Conservation (phyloP, 805 yeast genomes). For the Candida cerambycidarum region DNA sequence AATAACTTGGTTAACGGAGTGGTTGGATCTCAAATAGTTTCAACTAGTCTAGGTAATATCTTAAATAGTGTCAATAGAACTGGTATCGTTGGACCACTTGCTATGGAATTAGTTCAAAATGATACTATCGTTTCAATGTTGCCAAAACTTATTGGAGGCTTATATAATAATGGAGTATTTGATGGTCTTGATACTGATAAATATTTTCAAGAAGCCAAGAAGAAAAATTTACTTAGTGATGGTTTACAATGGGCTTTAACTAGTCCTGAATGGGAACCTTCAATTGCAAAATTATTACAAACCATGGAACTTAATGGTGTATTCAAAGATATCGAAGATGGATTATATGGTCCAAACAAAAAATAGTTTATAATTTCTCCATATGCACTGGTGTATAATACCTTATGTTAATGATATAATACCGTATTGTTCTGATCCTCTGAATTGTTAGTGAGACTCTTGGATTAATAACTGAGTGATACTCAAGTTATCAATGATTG, state of each 20-base stretch:
- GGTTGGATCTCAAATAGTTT: slow-evolving; percentile 20
- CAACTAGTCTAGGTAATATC: slow-evolving; percentile 22
- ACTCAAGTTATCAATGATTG: too few species aligned
- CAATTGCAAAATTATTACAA: slow-evolving; percentile 30
- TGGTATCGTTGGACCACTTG: slow-evolving; percentile 27
- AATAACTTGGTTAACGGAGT: slow-evolving; percentile 29
- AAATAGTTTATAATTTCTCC: background rate
- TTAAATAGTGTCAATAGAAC: slow-evolving; percentile 32
- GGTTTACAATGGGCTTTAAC: slow-evolving; percentile 26
- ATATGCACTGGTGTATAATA: background rate
- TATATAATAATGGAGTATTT: slow-evolving; percentile 35
- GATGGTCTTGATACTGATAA: slow-evolving; percentile 29
- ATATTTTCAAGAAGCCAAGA: slow-evolving; percentile 23
- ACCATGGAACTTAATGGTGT: slow-evolving; percentile 32
- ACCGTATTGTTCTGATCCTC: background rate
- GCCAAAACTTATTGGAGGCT: slow-evolving; percentile 19
- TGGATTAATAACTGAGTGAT: too few species aligned
- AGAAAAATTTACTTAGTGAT: slow-evolving; percentile 21
- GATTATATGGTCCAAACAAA: slow-evolving; percentile 28
- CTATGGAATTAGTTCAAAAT: slow-evolving; percentile 24
- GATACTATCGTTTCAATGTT: slow-evolving; percentile 23
- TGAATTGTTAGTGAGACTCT: too few species aligned
- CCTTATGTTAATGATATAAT: slow-evolving; percentile 6
- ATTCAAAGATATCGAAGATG: slow-evolving; percentile 27
- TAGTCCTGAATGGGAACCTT: slow-evolving; percentile 30